Evolutionary conservation across 805 yeast species (phyloP), one percentile per base, ranked within the genome.

Genomic region (Metschnikowia colocasiae): DNA sequence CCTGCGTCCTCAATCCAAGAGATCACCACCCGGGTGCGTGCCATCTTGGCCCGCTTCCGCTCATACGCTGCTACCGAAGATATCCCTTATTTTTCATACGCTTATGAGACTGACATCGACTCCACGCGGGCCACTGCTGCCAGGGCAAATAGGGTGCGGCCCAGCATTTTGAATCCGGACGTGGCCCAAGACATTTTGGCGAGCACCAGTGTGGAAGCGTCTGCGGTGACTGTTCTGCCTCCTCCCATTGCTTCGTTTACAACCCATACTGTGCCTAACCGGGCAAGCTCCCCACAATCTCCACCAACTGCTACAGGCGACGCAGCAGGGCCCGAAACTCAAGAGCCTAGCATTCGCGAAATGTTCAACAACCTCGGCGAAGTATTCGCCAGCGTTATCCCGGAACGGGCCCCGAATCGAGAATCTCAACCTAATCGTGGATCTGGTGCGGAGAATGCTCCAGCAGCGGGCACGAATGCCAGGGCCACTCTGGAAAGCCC

Each of bases 111-210:
- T 12, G 54, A 59, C 23, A 60, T 56, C 18, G 58, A 61, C 5
- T 43, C 59, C 29, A 57, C 56, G 48, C 58, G 65, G 18, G 54
- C 62, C 7, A 42, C 62, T 6, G 66, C 70, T 3, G 59, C 57
- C 29, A 46, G 71, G 25, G 64, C 68, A 3, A 68, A 66, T 45
- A 41, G 66, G 10, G 45, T 53, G 8, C 59, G 70, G 29, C 75
- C 76, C 3, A 63, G 59, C 27, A 68, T 71, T 8, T 56, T 69
- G 31, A 68, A 64, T 12, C 71, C 65, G 18, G 74, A 70, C 36
- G 69, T 64, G 16, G 54, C 65, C n/a, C 74, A 67, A 44, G 65
- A 65, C 31, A 61, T 69, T 33, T 35, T 64, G 35, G 65, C 69
- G 7, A 58, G 60, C 31, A 55, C 54, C 23, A 61, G 61, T 13